phyloP scores from a whole-genome alignment of 495 filamentous ascomycete species.

The Aeminium ludgeri region DNA sequence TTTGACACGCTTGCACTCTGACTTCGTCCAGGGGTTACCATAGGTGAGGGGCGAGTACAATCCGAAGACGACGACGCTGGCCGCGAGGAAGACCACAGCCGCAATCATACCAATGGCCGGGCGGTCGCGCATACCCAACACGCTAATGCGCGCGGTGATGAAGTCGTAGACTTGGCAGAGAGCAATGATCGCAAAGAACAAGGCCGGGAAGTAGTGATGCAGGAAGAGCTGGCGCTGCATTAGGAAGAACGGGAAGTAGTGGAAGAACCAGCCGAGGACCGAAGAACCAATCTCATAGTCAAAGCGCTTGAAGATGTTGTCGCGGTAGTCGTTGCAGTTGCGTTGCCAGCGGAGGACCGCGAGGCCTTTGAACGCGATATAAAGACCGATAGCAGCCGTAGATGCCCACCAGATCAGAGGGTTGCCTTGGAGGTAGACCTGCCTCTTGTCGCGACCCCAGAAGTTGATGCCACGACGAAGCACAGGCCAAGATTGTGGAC shows the following conservation, averaged over 20 bases:
- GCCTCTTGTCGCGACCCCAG: conserved; percentile 87
- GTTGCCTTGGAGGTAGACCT: conserved; percentile 93
- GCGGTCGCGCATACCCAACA: conserved; percentile 37
- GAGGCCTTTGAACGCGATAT: conserved; percentile 68
- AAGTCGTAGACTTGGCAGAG: conserved; percentile 85
- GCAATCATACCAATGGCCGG: conserved; percentile 56
- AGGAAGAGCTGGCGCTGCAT: conserved; percentile 97
- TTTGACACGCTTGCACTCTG: conserved; percentile 71
- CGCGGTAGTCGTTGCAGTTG: conserved; percentile 68
- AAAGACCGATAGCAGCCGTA: conserved; percentile 63
- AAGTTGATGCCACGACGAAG: conserved; percentile 95
- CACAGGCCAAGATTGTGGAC: conserved; percentile 84
- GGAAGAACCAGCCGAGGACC: conserved; percentile 85
- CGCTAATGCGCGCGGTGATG: conserved; percentile 43
- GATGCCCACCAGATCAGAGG: conserved; percentile 90
- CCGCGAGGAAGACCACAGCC: conserved; percentile 50
- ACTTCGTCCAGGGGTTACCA: conserved; percentile 83
- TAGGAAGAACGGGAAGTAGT: conserved; percentile 94
- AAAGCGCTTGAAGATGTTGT: conserved; percentile 75
- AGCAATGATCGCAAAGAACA: conserved; percentile 84
- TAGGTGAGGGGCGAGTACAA: conserved; percentile 80
- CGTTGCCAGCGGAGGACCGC: conserved; percentile 89
- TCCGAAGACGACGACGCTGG: conserved; percentile 60
- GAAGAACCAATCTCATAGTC: conserved; percentile 89
- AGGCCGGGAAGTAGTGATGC: conserved; percentile 90